A percentile compares a stretch with the other conserved stretches of the same genome.
phyloP scores from a whole-genome alignment of 805 yeast species.

The Cyberlindnera nakhonratchasimensis region DNA sequence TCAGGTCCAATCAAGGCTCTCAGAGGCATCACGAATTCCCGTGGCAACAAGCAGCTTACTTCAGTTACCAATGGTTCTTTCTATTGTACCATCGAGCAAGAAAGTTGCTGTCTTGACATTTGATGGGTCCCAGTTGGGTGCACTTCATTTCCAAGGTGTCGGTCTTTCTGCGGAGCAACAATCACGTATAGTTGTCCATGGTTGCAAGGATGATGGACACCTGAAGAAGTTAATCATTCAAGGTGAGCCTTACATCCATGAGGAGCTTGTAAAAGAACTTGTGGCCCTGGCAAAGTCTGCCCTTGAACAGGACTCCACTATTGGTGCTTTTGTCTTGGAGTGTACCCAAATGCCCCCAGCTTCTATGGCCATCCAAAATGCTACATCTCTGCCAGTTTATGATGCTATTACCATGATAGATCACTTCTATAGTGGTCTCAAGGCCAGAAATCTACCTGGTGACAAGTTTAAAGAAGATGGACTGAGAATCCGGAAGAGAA shows the following conservation, averaged over 20 bases:
- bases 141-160: conserved; percentile 30
- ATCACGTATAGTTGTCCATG: conserved; percentile 21
- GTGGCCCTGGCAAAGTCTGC: conserved; percentile 24
- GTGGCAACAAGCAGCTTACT: conserved; percentile 32
- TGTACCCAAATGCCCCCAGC: conserved; percentile 37
- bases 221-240: conserved; percentile 27
- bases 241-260: conserved; percentile 27
- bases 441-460: conserved; percentile 19
- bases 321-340: conserved; percentile 33
- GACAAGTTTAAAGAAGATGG: conserved; percentile 26
- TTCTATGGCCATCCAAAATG: conserved; percentile 28
- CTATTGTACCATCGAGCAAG: conserved; percentile 21
- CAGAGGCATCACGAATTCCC: conserved; percentile 28
- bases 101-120: conserved; percentile 33
- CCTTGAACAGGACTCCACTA: conserved; percentile 20
- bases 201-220: conserved; percentile 25
- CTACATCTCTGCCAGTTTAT: conserved; percentile 31
- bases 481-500: conserved; percentile 25
- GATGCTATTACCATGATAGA: conserved; percentile 34
- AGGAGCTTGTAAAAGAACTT: conserved; percentile 28
- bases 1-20: conserved; percentile 28
- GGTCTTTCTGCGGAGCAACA: conserved; percentile 28
- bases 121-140: conserved; percentile 27
- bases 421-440: conserved; percentile 31
- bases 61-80: conserved; percentile 30